A percentile compares a stretch with the other conserved stretches of the same genome.
Evolutionary conservation across 371 early-diverging fungal genomes (phyloP).

Genomic region (Phascolomyces articulosus): DNA sequence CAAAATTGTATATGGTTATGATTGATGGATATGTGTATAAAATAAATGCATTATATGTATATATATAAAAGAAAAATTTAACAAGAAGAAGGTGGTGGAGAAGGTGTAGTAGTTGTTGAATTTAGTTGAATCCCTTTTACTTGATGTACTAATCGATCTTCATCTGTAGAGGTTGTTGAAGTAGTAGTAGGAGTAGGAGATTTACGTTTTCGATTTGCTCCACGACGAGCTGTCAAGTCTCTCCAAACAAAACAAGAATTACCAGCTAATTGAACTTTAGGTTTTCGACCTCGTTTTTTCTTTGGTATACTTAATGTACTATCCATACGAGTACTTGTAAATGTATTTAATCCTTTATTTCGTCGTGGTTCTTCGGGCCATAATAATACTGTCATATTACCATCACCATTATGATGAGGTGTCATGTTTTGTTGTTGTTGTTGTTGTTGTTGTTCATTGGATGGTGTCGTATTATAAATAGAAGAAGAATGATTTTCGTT

Average conservation of each 20-base stretch:
- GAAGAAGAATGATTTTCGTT: background rate
- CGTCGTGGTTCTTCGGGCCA: constrained; percentile 20
- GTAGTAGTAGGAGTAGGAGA: background rate
- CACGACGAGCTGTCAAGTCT: constrained; percentile 41
- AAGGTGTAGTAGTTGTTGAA: background rate
- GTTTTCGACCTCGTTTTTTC: constrained; percentile 52
- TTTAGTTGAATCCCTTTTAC: constrained; percentile 6
- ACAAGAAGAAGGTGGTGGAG: background rate
- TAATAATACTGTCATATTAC: constrained; percentile 10
- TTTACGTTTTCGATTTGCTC: constrained; percentile 25
- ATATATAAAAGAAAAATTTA: background rate
- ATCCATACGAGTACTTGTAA: constrained; percentile 44
- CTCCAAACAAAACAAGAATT: constrained; percentile 57
- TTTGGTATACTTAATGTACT: constrained; percentile 45
- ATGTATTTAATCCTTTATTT: constrained; percentile 27
- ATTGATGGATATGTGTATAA: too few relatives aligned
- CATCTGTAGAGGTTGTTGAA: background rate
- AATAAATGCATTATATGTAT: too few relatives aligned
- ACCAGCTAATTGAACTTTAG: constrained; percentile 47
- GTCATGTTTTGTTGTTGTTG: too few relatives aligned
- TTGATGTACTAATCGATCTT: constrained; percentile 6
- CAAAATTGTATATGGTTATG: too few relatives aligned
- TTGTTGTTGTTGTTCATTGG: background rate
- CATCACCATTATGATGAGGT: too few relatives aligned
- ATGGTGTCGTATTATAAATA: too few relatives aligned